Conservation (phyloP, 2,329 filamentous ascomycete species). For the Neofusicoccum cordaticola region DNA sequence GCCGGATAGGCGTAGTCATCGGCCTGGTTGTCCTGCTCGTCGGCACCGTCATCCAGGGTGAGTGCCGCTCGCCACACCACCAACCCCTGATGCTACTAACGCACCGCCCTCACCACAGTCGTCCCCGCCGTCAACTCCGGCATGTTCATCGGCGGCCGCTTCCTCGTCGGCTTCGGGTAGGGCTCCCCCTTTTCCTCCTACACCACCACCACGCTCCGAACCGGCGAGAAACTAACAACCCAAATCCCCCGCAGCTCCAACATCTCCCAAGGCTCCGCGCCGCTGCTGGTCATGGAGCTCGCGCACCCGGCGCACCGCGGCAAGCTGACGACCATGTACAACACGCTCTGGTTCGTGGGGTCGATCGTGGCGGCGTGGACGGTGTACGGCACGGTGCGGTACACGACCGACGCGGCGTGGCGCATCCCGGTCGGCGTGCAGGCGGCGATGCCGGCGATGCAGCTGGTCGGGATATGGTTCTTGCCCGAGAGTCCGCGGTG, state of each 20-base stretch:
- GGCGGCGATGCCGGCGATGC: constrained; percentile 34
- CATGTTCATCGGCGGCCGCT: constrained; percentile 60
- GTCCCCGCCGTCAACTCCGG: constrained; percentile 20
- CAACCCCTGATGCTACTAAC: constrained; percentile 25
- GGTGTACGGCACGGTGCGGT: constrained; percentile 24
- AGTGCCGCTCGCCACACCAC: too few relatives aligned
- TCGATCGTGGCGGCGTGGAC: constrained; percentile 29
- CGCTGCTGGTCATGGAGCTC: constrained; percentile 63
- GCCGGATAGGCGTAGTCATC: constrained; percentile 52
- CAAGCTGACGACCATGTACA: constrained; percentile 59
- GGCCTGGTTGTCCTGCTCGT: constrained; percentile 53
- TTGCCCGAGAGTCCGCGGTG: constrained; percentile 59
- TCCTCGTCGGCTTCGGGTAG: constrained; percentile 59
- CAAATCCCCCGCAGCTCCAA: constrained; percentile 36
- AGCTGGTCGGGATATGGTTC: constrained; percentile 32
- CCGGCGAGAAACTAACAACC: too few relatives aligned
- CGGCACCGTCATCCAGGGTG: constrained; percentile 50
- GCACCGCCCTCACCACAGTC: constrained; percentile 21
- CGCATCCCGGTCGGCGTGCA: constrained; percentile 8
- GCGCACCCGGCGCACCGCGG: constrained; percentile 62
- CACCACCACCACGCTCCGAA: too few relatives aligned
- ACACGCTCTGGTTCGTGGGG: constrained; percentile 51
- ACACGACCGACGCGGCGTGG: constrained; percentile 26
- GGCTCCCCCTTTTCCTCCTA: constrained; percentile 40
- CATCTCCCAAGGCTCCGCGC: constrained; percentile 37